These are phyloP conservation scores for Ramaria sp. DNA, from an alignment of 768 basidiomycete species.

Conservation along the genomic window DNA sequence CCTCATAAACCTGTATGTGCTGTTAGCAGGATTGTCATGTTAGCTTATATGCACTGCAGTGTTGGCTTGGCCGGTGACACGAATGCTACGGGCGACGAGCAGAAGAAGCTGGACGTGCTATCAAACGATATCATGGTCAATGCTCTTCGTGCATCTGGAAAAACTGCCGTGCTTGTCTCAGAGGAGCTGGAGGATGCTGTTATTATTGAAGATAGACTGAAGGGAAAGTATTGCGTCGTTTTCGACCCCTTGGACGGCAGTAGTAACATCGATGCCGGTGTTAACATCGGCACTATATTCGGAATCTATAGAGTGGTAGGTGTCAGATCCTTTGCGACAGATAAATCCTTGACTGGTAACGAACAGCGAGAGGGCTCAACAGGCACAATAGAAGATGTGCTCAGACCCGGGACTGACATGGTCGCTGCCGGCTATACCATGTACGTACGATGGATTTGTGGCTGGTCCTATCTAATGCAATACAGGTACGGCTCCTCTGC, in stretches of 20 bases:
- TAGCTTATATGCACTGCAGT: constrained; percentile 29
- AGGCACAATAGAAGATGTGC: constrained; percentile 78
- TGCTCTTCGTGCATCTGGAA: constrained; percentile 90
- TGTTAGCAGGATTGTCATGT: neutral
- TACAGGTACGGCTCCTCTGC: constrained; percentile 86
- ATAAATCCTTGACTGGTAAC: constrained; percentile 2
- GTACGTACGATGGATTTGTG: constrained; percentile 35
- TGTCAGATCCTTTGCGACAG: constrained; percentile 12
- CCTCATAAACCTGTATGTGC: constrained; percentile 85
- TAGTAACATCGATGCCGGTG: constrained; percentile 97
- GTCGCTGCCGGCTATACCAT: constrained; percentile 97
- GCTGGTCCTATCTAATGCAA: constrained; percentile 1
- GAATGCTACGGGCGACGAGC: constrained; percentile 96
- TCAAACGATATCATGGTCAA: constrained; percentile 99
- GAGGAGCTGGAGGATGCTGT: constrained; percentile 92
- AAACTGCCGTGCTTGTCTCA: constrained; percentile 92
- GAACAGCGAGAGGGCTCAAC: constrained; percentile 59
- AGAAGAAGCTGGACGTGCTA: constrained; percentile 97
- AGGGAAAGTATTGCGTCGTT: constrained; percentile 92
- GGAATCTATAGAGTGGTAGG: constrained; percentile 88
- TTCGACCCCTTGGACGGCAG: constrained; percentile 96
- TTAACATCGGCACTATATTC: constrained; percentile 96
- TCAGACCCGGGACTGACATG: constrained; percentile 92
- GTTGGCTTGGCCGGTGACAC: constrained; percentile 94
- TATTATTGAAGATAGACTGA: constrained; percentile 71